Base-by-base conservation (phyloP, 2,329 filamentous ascomycete genomes). In the Penicillium nordicum region DNA sequence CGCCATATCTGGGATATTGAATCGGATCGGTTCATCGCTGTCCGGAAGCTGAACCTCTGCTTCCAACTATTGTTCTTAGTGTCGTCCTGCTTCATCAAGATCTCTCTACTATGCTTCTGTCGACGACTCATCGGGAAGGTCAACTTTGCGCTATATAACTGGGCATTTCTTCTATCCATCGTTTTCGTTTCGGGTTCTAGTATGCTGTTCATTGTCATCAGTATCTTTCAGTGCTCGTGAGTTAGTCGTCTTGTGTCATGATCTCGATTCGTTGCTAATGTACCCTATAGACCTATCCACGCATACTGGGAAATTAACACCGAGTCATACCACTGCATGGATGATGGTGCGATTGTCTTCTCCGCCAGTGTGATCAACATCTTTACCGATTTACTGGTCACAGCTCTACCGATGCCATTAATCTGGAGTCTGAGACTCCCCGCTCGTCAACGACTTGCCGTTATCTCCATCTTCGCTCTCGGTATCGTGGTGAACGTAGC, bases 1-100 rank as follows among this genome's bases (percentile, higher is more conserved):
- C 67, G 75, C 42, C 76, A 78, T 57, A 57, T 76, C 16, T 78
- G 75, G 75, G 76, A 78, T 57, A 64, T 78, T 4, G 66, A 70
- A 12, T 25, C 61, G 5, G 37, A 57, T 10, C 68, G 65, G 61
- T 47, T 74, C 4, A 56, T 68, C 10, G 60, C 63, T 6, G 63
- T 71, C 27, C 64, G 72, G 46, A 75, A 77, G 41, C 53, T 74
- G 18, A 69, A 72, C n/a, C 62, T 78, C 6, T 45, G 59, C 0
- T 72, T 73, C 30, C 69, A 77, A 59, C 66, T 76, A 44, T 60
- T 72, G 14, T 77, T 77, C 55, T 69, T 66, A 1, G 16, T 70
- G n/a, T 61, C 73, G 2, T 71, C 67, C 5, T 62, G 59, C n/a
- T 51, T 74, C 27, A 74, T 71, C 14, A 76, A 76, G 54, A 62